phyloP scores from a whole-genome alignment of 129 eudicot genomes.

The Sambucus nigra region DNA sequence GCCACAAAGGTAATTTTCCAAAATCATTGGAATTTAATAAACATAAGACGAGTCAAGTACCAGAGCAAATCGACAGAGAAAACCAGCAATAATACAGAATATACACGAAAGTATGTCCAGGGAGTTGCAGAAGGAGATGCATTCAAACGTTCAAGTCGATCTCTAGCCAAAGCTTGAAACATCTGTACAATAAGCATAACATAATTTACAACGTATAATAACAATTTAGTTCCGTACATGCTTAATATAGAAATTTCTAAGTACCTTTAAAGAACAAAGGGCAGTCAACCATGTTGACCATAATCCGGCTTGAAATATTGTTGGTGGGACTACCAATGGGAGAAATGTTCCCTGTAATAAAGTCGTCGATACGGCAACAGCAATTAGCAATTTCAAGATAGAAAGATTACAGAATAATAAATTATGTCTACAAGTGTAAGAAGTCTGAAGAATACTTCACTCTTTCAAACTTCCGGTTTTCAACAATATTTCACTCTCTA shows the following conservation, averaged over 20 bases:
- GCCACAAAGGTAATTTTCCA: neutral
- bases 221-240: neutral
- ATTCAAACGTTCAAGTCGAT: conserved; percentile 87
- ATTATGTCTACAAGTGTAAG: neutral
- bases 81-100: conserved; percentile 69
- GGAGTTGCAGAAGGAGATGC: conserved; percentile 98
- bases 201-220: neutral
- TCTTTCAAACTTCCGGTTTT: no score
- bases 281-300: conserved; percentile 84
- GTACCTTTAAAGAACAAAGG: conserved; percentile 82
- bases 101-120: conserved; percentile 87
- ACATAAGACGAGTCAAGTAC: conserved; percentile 25
- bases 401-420: neutral
- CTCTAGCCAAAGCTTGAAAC: conserved; percentile 98
- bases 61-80: conserved; percentile 59
- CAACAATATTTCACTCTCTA: neutral
- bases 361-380: conserved; percentile 9
- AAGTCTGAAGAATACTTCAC: neutral
- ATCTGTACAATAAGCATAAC: conserved; percentile 36
- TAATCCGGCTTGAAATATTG: conserved; percentile 55
- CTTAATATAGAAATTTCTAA: neutral
- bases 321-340: conserved; percentile 75
- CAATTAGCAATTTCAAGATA: neutral
- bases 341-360: conserved; percentile 81
- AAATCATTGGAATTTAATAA: neutral